Conservation (phyloP, 148 eudicot genomes). For the Cornus florida region DNA sequence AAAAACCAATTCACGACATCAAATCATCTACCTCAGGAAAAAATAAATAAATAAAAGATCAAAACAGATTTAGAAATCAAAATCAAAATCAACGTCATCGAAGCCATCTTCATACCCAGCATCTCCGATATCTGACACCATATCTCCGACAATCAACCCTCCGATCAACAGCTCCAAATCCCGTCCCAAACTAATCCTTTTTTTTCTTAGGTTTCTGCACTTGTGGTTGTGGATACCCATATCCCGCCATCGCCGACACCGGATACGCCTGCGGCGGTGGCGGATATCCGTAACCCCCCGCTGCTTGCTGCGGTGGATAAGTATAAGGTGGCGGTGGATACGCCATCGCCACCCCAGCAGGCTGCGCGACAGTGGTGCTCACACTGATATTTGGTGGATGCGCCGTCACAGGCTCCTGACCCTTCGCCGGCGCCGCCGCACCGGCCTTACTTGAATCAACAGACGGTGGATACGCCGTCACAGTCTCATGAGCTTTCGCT, state of each 20-base stretch:
- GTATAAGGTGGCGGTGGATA: not conserved
- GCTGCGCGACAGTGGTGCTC: too few species aligned
- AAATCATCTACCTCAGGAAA: too few species aligned
- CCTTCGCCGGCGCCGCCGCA: too few species aligned
- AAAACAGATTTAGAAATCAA: conserved; percentile 8
- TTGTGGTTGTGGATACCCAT: not conserved
- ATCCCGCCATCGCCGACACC: not conserved
- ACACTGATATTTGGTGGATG: too few species aligned
- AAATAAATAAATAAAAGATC: too few species aligned
- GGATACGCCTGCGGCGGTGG: conserved; percentile 1
- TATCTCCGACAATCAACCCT: conserved; percentile 16
- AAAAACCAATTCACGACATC: too few species aligned
- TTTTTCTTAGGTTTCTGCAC: conserved; percentile 7
- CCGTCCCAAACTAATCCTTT: conserved; percentile 5
- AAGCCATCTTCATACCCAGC: conserved; percentile 1
- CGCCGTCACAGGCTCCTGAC: too few species aligned
- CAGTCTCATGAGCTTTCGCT: too few species aligned
- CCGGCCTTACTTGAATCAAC: too few species aligned
- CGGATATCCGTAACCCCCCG: not conserved
- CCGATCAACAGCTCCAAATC: conserved; percentile 15
- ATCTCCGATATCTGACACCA: conserved; percentile 6
- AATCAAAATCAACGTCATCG: not conserved
- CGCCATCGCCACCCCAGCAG: too few species aligned
- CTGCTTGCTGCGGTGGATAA: not conserved
- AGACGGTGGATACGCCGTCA: too few species aligned